A percentile compares a stretch with the other conserved stretches of the same genome.
Evolutionary conservation across 257 asterid genomes (phyloP).

Genomic region (Thymus quinquecostatus): DNA sequence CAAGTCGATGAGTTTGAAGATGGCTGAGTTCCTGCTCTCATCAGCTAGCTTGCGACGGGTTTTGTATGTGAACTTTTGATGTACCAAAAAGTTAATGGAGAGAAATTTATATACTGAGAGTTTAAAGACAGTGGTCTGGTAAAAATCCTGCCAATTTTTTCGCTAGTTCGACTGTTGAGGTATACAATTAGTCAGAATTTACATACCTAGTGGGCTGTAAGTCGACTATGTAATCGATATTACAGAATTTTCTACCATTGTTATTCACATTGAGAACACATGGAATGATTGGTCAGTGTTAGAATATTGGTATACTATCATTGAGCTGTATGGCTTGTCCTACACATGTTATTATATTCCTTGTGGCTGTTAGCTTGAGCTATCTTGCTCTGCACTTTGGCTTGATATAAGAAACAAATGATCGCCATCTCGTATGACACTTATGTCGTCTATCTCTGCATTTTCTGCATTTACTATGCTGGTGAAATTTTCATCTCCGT

Average conservation of each 20-base stretch:
- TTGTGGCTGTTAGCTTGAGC: constrained; percentile 30
- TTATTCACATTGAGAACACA: constrained; percentile 31
- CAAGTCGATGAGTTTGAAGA: constrained; percentile 29
- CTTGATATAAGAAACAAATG: constrained; percentile 64
- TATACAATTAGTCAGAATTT: constrained; percentile 36
- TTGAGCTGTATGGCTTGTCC: constrained; percentile 34
- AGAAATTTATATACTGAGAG: constrained; percentile 30
- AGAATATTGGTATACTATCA: constrained; percentile 27
- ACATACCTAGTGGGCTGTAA: constrained; percentile 22
- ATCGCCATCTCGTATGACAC: constrained; percentile 82
- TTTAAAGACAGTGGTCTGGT: constrained; percentile 18
- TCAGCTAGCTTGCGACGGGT: constrained; percentile 22
- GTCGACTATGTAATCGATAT: constrained; percentile 36
- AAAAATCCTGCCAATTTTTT: constrained; percentile 15
- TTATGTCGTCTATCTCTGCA: constrained; percentile 81
- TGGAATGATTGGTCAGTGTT: constrained; percentile 30
- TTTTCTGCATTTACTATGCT: constrained; percentile 58
- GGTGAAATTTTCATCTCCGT: constrained; percentile 53
- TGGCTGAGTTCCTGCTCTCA: constrained; percentile 24
- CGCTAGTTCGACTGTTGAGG: constrained; percentile 24
- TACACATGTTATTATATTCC: constrained; percentile 20
- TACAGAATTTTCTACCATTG: constrained; percentile 24
- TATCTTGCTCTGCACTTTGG: constrained; percentile 31
- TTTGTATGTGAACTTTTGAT: constrained; percentile 32
- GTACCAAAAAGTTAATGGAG: constrained; percentile 30